These are phyloP conservation scores for Yarrowia sp. DNA, from an alignment of 805 yeast species.

Conservation along the genomic window DNA sequence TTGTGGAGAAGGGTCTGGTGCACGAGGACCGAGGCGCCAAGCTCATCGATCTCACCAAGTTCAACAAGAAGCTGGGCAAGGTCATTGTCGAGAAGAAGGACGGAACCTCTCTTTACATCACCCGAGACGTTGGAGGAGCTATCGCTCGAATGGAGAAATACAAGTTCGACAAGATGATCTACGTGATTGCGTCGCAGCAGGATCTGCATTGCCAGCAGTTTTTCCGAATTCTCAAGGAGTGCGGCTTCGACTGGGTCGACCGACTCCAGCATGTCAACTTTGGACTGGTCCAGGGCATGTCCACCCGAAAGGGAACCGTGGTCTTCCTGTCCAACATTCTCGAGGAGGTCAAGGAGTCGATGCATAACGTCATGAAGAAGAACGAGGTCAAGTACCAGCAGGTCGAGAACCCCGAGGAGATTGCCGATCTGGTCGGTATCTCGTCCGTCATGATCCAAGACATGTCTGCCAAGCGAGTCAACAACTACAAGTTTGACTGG, in stretches of 20 bases:
- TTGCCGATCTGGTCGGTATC: conserved; percentile 94
- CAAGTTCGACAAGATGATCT: conserved; percentile 93
- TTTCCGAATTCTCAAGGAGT: conserved; percentile 88
- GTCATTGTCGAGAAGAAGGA: conserved; percentile 91
- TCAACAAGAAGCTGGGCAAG: conserved; percentile 91
- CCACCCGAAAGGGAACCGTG: conserved; percentile 97
- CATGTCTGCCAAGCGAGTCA: conserved; percentile 96
- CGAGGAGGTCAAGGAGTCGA: conserved; percentile 89
- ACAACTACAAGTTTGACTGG: conserved; percentile 97
- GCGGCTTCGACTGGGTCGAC: conserved; percentile 89
- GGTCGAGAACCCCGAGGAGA: conserved; percentile 89
- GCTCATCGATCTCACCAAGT: conserved; percentile 81
- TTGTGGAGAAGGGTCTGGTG: conserved; percentile 72
- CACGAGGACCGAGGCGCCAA: conserved; percentile 91
- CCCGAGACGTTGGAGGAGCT: conserved; percentile 98
- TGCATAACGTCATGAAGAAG: conserved; percentile 96
- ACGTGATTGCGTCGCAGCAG: conserved; percentile 95
- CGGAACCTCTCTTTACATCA: conserved; percentile 91
- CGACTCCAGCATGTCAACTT: conserved; percentile 84
- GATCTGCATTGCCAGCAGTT: conserved; percentile 93
- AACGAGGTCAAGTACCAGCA: conserved; percentile 90
- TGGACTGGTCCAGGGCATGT: conserved; percentile 99
- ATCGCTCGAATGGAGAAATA: conserved; percentile 83
- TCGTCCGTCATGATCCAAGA: conserved; percentile 99
- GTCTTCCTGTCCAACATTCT: conserved; percentile 95